phyloP scores from a whole-genome alignment of 2,329 filamentous ascomycete species.

The Trichophyton rubrum region DNA sequence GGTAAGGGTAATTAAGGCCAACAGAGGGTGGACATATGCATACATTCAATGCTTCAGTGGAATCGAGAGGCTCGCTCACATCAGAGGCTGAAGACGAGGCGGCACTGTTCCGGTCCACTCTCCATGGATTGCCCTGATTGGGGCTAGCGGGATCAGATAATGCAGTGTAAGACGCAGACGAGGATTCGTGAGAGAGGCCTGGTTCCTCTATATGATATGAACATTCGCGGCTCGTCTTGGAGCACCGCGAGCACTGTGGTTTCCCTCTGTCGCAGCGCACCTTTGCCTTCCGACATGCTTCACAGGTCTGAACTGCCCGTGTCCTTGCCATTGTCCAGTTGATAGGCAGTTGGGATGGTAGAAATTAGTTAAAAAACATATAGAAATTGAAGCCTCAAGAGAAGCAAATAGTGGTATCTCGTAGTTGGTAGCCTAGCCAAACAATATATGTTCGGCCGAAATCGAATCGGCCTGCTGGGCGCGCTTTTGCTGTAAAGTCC shows the following conservation, averaged over 20 bases:
- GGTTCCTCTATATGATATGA: background rate
- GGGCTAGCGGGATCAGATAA: constrained; percentile 2
- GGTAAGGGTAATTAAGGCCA: background rate
- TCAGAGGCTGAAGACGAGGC: background rate
- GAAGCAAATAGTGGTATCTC: background rate
- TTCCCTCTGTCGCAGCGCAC: constrained; percentile 58
- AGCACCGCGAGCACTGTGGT: constrained; percentile 62
- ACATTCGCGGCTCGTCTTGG: constrained; percentile 73
- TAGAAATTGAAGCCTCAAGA: background rate
- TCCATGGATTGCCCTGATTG: background rate
- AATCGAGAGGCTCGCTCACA: background rate
- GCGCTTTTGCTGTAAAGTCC: background rate
- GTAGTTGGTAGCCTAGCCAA: background rate
- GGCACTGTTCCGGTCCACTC: background rate
- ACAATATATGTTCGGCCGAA: background rate
- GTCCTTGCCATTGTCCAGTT: background rate
- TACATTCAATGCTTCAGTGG: background rate
- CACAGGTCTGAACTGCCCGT: background rate
- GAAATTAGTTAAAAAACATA: background rate
- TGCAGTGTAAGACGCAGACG: background rate
- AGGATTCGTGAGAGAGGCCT: background rate
- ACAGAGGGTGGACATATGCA: background rate
- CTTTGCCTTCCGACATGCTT: background rate
- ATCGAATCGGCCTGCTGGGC: background rate
- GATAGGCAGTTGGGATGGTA: background rate